Base-by-base conservation (phyloP, 2,329 filamentous ascomycete species). In the Emergomyces orientalis region DNA sequence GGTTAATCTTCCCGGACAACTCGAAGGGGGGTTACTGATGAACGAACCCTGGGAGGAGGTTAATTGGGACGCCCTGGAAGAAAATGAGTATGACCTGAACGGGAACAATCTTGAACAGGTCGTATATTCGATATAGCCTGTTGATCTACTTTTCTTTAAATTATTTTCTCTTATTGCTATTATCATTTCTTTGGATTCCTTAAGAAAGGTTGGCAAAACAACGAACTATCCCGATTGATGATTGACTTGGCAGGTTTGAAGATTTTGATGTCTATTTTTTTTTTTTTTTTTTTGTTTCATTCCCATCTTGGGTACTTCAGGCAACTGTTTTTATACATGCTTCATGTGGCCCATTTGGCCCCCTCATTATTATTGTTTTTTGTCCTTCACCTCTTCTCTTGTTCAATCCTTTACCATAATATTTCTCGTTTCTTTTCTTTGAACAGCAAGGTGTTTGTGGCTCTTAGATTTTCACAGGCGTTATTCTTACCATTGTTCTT, bases 31-130 rank as follows among this genome's bases (percentile, higher is more conserved):
- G 14, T 62, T 71, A 54, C 27, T 70, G 30, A 68, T 69, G 64
- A 70, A 68, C 47, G 69, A 73, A 7, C 64, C 70, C 7, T 72
- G 71, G 63, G 66, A 70, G 47, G 71, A 72, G 41, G 68, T 78
- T 39, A 74, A 78, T 61, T 79, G 76, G 75, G 75, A 78, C n/a
- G 67, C 68, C 14, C 63, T 75, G 45, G 71, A 74, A n/a, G 68
- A 67, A 13, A 71, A 71, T 27, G 70, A 72, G 37, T 67, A 68
- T 30, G 67, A 70, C 22, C 63, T 69, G 54, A 67, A 64, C 51
- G 63, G 67, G 49, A 69, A 72, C 56, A 70, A 70, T 59, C 65
- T 63, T 56, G 68, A 65, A 9, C 69, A 73, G 47, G 64, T 68
- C 25, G 71, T 75, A 54, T 68, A 66, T 56, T 67, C 71, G 47